phyloP scores from a whole-genome alignment of 768 basidiomycete species.

The Mrakia gelida region DNA sequence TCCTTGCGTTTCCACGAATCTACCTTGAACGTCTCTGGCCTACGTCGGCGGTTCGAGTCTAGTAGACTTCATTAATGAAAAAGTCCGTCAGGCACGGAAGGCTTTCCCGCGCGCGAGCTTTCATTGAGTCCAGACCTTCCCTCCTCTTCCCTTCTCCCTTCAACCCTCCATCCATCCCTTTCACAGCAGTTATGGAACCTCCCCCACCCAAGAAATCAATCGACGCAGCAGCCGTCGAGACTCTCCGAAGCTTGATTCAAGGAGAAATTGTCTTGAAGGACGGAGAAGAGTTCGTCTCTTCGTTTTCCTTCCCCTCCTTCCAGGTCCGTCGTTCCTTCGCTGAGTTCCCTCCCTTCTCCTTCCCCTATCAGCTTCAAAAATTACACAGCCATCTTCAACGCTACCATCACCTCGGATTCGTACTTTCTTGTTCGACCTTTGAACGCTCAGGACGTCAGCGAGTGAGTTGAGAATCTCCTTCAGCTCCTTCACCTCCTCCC shows the following conservation, averaged over 20 bases:
- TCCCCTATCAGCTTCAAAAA: slow-evolving; percentile 38
- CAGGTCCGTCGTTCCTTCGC: not conserved
- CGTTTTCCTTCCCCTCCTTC: not conserved
- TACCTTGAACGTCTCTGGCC: too few species aligned
- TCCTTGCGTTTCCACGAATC: too few species aligned
- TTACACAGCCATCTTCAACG: slow-evolving; percentile 60
- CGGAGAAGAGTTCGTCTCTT: not conserved
- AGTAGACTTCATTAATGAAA: too few species aligned
- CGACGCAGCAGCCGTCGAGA: not conserved
- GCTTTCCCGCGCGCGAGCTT: too few species aligned
- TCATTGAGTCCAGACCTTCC: too few species aligned
- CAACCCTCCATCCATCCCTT: too few species aligned
- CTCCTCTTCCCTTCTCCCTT: too few species aligned
- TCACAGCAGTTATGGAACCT: too few species aligned
- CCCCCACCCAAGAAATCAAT: not conserved
- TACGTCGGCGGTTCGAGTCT: too few species aligned
- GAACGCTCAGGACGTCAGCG: slow-evolving; percentile 76
- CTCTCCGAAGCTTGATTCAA: not conserved
- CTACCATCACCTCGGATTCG: slow-evolving; percentile 60
- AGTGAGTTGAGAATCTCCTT: slow-evolving; percentile 50
- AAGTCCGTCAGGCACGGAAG: too few species aligned
- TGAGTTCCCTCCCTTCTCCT: not conserved
- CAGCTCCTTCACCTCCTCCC: not conserved
- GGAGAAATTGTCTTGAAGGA: not conserved
- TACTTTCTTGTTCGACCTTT: slow-evolving; percentile 60